phyloP scores from a whole-genome alignment of 78 protist species.

The slime mould (Dictyostelium discoideum) region DNA sequence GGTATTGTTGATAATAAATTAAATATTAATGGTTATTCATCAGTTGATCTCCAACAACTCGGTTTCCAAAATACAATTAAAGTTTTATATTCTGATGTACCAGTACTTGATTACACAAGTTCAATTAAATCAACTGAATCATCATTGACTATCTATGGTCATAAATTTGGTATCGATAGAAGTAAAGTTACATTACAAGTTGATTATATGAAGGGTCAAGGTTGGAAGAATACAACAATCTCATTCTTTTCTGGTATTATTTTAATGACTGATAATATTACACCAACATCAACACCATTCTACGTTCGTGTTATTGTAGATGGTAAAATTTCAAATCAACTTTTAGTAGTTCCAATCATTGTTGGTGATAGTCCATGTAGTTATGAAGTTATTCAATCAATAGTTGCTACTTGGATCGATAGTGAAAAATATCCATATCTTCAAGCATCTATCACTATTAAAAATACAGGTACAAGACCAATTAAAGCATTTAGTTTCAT shows the following conservation, averaged over 20 bases:
- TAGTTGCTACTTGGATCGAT: constrained; percentile 3
- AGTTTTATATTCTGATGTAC: neutral
- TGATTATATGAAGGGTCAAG: constrained; percentile 31
- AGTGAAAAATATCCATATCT: neutral
- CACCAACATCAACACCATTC: constrained; percentile 9
- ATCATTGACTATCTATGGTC: constrained; percentile 9
- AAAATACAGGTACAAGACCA: constrained; percentile 46
- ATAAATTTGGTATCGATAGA: constrained; percentile 1
- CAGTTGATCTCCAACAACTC: neutral
- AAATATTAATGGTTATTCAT: constrained; percentile 45
- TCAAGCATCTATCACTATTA: neutral
- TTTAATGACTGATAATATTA: neutral
- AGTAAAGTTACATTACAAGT: neutral
- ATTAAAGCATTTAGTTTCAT: neutral
- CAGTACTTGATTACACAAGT: neutral
- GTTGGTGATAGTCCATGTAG: neutral
- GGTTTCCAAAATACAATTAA: neutral
- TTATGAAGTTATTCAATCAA: neutral
- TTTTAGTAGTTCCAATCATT: neutral
- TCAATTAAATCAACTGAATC: neutral
- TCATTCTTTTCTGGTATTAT: constrained; percentile 21
- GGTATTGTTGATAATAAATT: constrained; percentile 30
- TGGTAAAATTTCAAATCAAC: neutral
- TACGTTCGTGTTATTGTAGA: constrained; percentile 30
- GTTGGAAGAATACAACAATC: neutral